Conservation (phyloP, 106 monocot genomes). For the Cymbidium sinense region DNA sequence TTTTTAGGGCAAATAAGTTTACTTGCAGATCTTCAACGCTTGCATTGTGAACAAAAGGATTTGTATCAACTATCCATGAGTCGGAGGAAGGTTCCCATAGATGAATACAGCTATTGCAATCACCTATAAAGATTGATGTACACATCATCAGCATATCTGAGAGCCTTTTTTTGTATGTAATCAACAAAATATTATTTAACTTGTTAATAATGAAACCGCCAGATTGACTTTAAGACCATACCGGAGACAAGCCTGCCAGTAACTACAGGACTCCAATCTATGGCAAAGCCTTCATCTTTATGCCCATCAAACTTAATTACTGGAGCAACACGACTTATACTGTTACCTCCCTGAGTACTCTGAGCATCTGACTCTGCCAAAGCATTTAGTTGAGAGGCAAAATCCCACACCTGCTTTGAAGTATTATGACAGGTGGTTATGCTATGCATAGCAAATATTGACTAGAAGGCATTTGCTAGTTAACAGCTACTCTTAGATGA, state of each 20-base stretch:
- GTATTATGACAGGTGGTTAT: background rate
- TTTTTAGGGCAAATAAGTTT: background rate
- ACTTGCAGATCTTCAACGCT: conserved; percentile 97
- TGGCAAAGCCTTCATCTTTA: conserved; percentile 85
- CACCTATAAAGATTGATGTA: conserved; percentile 43
- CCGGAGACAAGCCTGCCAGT: conserved; percentile 92
- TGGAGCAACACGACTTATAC: conserved; percentile 44
- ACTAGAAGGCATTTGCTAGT: no score
- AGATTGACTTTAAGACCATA: conserved; percentile 10
- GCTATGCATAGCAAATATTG: no score
- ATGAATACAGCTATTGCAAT: conserved; percentile 72
- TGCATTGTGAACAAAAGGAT: conserved; percentile 73
- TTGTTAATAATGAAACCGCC: background rate
- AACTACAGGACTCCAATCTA: conserved; percentile 95
- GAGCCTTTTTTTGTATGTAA: background rate
- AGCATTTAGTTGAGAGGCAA: conserved; percentile 50
- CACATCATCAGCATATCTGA: background rate
- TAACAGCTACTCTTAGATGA: background rate
- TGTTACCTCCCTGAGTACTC: conserved; percentile 36
- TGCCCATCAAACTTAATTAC: conserved; percentile 69
- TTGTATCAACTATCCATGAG: conserved; percentile 77
- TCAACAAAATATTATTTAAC: background rate
- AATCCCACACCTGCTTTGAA: conserved; percentile 78
- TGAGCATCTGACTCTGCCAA: conserved; percentile 74
- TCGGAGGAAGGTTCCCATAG: conserved; percentile 86